phyloP scores from a whole-genome alignment of 1,139 yeast genomes.

The Yamadazyma friedrichii region DNA sequence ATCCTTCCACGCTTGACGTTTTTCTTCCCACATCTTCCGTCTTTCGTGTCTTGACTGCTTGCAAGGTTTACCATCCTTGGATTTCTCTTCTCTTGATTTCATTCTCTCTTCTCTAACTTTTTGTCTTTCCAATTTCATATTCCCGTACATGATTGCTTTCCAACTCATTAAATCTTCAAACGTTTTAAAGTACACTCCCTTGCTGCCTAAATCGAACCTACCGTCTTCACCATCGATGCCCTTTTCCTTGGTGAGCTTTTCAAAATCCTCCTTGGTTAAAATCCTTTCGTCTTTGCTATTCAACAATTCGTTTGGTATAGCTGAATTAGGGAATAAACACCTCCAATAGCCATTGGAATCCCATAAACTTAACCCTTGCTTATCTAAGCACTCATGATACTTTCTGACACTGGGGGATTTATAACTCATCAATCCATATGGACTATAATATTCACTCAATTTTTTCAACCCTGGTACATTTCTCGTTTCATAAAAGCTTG shows the following conservation, averaged over 20 bases:
- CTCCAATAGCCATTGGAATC: conserved; percentile 82
- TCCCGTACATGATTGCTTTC: conserved; percentile 56
- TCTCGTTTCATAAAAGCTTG: conserved; percentile 7
- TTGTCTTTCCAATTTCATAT: conserved; percentile 29
- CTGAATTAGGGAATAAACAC: conserved; percentile 71
- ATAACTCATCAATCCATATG: conserved; percentile 53
- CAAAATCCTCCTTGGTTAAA: conserved; percentile 53
- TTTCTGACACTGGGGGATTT: conserved; percentile 62
- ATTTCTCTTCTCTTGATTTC: background rate
- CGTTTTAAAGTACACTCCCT: conserved; percentile 52
- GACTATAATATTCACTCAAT: conserved; percentile 16
- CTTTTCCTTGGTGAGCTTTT: conserved; percentile 20
- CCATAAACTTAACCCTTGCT: conserved; percentile 75
- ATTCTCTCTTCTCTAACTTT: conserved; percentile 4
- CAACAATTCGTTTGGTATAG: conserved; percentile 36
- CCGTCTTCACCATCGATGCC: conserved; percentile 12
- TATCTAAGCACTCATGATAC: conserved; percentile 61
- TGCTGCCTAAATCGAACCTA: conserved; percentile 36
- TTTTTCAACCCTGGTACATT: background rate
- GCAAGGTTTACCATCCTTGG: background rate
- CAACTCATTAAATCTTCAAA: conserved; percentile 67
- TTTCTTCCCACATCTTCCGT: background rate
- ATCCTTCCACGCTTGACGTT: background rate
- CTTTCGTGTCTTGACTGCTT: background rate
- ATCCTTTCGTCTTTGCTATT: conserved; percentile 31